Percentiles rank a stretch among this genome's conserved stretches.
phyloP scores from a whole-genome alignment of 1,284 basidiomycete species.

The Moesziomyces sp. region DNA sequence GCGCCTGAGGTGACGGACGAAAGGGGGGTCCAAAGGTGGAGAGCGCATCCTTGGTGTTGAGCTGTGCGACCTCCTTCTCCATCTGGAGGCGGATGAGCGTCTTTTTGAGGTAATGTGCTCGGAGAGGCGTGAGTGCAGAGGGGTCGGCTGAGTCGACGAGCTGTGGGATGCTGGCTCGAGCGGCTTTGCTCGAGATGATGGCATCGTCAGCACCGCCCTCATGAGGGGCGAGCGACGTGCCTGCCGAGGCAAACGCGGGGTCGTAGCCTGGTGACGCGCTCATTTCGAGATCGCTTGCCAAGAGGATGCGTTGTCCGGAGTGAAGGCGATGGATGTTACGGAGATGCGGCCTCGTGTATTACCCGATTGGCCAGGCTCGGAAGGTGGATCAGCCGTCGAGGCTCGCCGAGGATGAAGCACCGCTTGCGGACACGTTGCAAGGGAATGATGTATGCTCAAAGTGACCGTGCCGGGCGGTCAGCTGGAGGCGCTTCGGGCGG shows the following conservation, averaged over 20 bases:
- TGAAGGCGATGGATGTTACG: not conserved
- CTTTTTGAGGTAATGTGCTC: constrained; percentile 95
- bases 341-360: too few relatives aligned
- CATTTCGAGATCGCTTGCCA: constrained; percentile 8
- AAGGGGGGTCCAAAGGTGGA: constrained; percentile 67
- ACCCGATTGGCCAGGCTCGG: too few relatives aligned
- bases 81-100: constrained; percentile 85
- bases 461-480: not conserved
- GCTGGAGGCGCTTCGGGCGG: not conserved
- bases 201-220: constrained; percentile 13
- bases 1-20: constrained; percentile 41
- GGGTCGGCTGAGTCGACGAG: constrained; percentile 36
- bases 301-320: not conserved
- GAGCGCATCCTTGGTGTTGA: constrained; percentile 60
- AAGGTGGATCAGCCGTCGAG: too few relatives aligned
- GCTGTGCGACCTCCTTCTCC: constrained; percentile 70
- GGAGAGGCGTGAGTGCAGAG: constrained; percentile 77
- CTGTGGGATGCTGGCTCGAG: constrained; percentile 33
- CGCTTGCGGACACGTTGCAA: not conserved
- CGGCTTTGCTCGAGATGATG: constrained; percentile 32
- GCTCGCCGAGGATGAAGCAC: not conserved
- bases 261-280: constrained; percentile 25
- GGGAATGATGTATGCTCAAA: not conserved
- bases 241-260: constrained; percentile 47
- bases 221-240: constrained; percentile 36